A percentile compares a stretch with the other conserved stretches of the same genome.
phyloP scores from a whole-genome alignment of 2,329 filamentous ascomycete species.

The Nemania abortiva region DNA sequence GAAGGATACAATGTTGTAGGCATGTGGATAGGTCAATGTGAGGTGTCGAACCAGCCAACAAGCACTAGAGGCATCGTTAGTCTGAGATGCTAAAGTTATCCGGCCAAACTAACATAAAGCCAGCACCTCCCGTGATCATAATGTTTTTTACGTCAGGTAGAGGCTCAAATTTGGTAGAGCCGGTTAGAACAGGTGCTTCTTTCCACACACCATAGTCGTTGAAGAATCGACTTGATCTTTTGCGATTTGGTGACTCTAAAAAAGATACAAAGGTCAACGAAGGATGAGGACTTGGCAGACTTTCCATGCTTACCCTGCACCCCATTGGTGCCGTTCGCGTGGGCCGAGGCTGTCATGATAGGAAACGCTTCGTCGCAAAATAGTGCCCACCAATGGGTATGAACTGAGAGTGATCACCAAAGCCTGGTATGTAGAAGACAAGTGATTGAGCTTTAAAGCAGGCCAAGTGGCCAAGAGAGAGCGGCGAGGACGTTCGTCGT shows the following conservation, averaged over 20 bases:
- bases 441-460: constrained; percentile 19
- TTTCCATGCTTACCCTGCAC: constrained; percentile 43
- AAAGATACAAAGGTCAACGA: constrained; percentile 15
- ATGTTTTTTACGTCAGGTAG: constrained; percentile 80
- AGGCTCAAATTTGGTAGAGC: constrained; percentile 77
- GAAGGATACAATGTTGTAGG: constrained; percentile 84
- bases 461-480: constrained; percentile 13
- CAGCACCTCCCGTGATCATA: constrained; percentile 85
- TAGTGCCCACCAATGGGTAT: background rate
- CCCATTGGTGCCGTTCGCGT: constrained; percentile 46
- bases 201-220: constrained; percentile 76
- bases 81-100: background rate
- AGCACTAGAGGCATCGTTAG: constrained; percentile 64
- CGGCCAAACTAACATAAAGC: constrained; percentile 77
- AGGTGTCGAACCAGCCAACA: constrained; percentile 87
- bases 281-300: background rate
- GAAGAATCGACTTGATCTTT: constrained; percentile 58
- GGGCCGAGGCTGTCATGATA: constrained; percentile 45
- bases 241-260: constrained; percentile 39
- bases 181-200: constrained; percentile 75
- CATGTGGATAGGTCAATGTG: constrained; percentile 76
- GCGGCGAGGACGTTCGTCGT: constrained; percentile 27
- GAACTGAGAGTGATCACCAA: background rate
- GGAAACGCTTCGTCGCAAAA: constrained; percentile 10
- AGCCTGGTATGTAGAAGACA: constrained; percentile 2